These are phyloP conservation scores for Chrysophaeum taylorii DNA, from an alignment of 352 stramenopile genomes.

Conservation along the genomic window DNA sequence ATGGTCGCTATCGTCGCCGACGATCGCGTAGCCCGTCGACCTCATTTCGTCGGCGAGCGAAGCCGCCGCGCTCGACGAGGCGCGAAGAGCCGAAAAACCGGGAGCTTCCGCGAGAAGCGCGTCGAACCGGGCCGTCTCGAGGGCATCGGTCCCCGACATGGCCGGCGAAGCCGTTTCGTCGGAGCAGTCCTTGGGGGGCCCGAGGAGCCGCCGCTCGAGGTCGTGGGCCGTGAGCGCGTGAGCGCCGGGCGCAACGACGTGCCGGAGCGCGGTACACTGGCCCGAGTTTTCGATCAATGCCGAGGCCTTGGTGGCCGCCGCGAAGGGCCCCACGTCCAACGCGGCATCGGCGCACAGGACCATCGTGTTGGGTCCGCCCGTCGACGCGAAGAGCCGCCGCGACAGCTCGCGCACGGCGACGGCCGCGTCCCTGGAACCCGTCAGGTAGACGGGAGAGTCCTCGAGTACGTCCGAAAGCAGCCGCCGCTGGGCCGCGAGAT, in stretches of 20 bases:
- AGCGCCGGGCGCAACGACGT: slow-evolving; percentile 37
- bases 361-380: slow-evolving; percentile 54
- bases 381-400: slow-evolving; percentile 47
- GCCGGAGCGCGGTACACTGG: slow-evolving; percentile 54
- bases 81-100: slow-evolving; percentile 45
- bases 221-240: slow-evolving; percentile 30
- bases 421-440: slow-evolving; percentile 41
- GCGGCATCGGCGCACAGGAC: slow-evolving; percentile 21
- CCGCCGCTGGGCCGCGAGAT: slow-evolving; percentile 33
- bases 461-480: not conserved
- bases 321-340: not conserved
- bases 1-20: slow-evolving; percentile 26
- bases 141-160: not conserved
- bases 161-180: not conserved
- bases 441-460: slow-evolving; percentile 43
- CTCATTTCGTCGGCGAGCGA: slow-evolving; percentile 22
- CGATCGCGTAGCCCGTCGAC: slow-evolving; percentile 34
- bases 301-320: slow-evolving; percentile 39
- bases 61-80: slow-evolving; percentile 29
- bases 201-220: slow-evolving; percentile 15
- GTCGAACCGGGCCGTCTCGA: not conserved
- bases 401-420: slow-evolving; percentile 38
- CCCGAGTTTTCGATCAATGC: slow-evolving; percentile 50
- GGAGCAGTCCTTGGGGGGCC: not conserved
- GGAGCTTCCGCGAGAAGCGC: not conserved